These are phyloP conservation scores for Hericium erinaceus DNA, from an alignment of 768 basidiomycete species.

Conservation along the genomic window DNA sequence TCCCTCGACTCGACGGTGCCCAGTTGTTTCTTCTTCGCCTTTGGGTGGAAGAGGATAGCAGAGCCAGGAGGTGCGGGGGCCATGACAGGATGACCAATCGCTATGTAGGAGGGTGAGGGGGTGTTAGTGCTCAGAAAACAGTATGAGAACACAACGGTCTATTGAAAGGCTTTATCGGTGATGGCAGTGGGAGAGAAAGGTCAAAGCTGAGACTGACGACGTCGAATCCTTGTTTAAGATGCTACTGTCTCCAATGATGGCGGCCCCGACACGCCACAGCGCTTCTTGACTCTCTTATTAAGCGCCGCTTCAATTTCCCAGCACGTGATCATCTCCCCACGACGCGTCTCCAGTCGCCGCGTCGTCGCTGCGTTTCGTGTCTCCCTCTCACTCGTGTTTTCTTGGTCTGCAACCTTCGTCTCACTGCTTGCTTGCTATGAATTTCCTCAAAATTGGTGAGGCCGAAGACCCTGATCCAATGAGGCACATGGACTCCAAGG, in stretches of 20 bases:
- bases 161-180: no score
- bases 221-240: no score
- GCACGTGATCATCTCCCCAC: background rate
- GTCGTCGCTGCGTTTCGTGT: background rate
- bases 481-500: no score
- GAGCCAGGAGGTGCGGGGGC: constrained; percentile 8
- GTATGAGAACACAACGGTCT: no score
- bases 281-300: background rate
- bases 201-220: background rate
- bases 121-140: no score
- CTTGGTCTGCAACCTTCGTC: background rate
- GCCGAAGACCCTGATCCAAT: no score
- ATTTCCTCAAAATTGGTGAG: no score
- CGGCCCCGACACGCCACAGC: background rate
- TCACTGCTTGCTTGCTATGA: background rate
- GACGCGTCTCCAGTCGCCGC: background rate
- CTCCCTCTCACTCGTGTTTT: background rate
- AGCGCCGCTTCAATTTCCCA: background rate
- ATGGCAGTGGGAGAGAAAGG: background rate
- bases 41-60: constrained; percentile 14
- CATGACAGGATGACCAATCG: background rate
- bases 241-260: no score
- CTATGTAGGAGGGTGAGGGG: no score
- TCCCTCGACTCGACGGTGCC: constrained; percentile 5
- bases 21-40: constrained; percentile 8